A percentile compares a stretch with the other conserved stretches of the same genome.
phyloP scores from a whole-genome alignment of 2,329 filamentous ascomycete species.

The Scedosporium aurantiacum region DNA sequence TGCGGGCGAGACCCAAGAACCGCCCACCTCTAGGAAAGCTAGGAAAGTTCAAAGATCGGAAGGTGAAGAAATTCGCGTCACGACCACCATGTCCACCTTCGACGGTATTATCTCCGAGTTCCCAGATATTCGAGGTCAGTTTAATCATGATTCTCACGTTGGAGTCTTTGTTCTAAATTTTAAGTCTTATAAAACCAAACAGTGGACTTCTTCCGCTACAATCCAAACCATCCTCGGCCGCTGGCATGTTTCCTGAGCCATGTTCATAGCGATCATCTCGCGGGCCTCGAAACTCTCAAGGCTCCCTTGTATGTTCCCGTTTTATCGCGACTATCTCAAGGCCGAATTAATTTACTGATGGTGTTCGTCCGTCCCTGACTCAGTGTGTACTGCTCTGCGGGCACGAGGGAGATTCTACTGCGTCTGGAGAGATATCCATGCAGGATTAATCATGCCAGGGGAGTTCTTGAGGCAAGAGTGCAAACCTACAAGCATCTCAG shows the following conservation, averaged over 20 bases:
- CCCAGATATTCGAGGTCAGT: conserved; percentile 57
- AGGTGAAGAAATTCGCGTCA: too few relatives aligned
- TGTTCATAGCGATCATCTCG: conserved; percentile 82
- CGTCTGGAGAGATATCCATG: conserved; percentile 68
- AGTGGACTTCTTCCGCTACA: conserved; percentile 72
- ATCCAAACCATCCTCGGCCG: conserved; percentile 44
- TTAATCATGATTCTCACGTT: neutral
- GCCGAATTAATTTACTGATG: neutral
- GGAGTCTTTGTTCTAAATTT: neutral
- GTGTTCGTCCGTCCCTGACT: neutral
- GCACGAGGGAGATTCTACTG: conserved; percentile 70
- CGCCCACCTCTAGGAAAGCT: too few relatives aligned
- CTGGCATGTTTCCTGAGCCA: conserved; percentile 85
- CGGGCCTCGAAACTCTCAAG: conserved; percentile 64
- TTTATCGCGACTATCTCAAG: too few relatives aligned
- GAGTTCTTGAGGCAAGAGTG: conserved; percentile 62
- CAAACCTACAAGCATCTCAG: conserved; percentile 68
- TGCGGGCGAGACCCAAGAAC: too few relatives aligned
- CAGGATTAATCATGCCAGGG: conserved; percentile 69
- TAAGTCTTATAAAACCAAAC: conserved; percentile 7
- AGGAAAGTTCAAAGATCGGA: too few relatives aligned
- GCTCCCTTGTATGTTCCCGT: conserved; percentile 53
- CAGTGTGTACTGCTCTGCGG: conserved; percentile 73
- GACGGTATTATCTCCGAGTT: conserved; percentile 65
- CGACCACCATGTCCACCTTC: conserved; percentile 62